Evolutionary conservation across 2,329 filamentous ascomycete genomes (phyloP).

Genomic region (Fusarium sp.): DNA sequence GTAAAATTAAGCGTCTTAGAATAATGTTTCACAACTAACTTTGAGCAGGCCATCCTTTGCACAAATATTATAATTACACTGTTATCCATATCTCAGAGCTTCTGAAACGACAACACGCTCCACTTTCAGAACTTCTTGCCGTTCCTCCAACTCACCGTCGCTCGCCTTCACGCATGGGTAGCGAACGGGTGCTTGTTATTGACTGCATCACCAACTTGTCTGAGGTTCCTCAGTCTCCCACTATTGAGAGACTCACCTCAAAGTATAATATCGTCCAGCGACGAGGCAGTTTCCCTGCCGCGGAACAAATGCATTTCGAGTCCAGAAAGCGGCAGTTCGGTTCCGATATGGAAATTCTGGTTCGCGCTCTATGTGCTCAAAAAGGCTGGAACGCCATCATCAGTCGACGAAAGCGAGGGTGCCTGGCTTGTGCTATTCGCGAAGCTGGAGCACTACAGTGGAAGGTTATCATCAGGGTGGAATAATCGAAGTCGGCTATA

Average conservation of each 20-base stretch:
- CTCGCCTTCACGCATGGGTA: conserved; percentile 43
- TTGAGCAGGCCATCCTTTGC: conserved; percentile 69
- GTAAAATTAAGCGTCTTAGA: conserved; percentile 50
- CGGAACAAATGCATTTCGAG: conserved; percentile 68
- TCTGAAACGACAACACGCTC: conserved; percentile 60
- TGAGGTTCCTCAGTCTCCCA: conserved; percentile 63
- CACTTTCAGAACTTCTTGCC: conserved; percentile 62
- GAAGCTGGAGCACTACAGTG: conserved; percentile 80
- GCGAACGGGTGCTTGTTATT: conserved; percentile 66
- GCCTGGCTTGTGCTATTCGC: conserved; percentile 79
- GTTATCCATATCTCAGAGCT: conserved; percentile 71
- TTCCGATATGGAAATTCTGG: conserved; percentile 77
- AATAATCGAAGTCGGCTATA: conserved; percentile 51
- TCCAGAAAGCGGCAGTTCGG: conserved; percentile 70
- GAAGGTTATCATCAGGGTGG: conserved; percentile 74
- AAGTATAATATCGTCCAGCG: conserved; percentile 52
- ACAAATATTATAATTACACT: conserved; percentile 73
- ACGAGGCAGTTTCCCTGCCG: conserved; percentile 58
- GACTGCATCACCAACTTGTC: conserved; percentile 72
- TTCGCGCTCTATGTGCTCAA: conserved; percentile 79
- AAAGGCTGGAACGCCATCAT: conserved; percentile 81
- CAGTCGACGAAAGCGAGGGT: conserved; percentile 75
- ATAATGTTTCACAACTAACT: conserved; percentile 29
- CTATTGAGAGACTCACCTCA: conserved; percentile 55
- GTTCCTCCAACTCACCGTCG: conserved; percentile 52